Evolutionary conservation across 495 filamentous ascomycete genomes (phyloP).

Genomic region (Penicillium coprophilum): DNA sequence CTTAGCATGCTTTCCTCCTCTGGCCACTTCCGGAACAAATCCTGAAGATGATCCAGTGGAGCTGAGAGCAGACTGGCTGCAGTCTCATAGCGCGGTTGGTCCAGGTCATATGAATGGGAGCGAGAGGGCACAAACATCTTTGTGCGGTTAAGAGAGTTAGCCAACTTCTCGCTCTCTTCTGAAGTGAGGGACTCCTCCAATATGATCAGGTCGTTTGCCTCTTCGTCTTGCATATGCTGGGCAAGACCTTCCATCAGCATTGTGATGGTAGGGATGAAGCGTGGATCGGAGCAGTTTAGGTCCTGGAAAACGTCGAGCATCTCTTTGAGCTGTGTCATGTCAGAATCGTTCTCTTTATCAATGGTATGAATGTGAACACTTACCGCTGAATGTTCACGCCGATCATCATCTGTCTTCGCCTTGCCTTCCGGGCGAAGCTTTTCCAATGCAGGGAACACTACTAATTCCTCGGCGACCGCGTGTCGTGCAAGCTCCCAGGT

Average conservation of each 20-base stretch:
- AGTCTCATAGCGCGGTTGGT: slow-evolving; percentile 31
- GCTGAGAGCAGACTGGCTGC: slow-evolving; percentile 30
- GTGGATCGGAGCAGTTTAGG: slow-evolving; percentile 41
- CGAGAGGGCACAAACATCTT: slow-evolving; percentile 62
- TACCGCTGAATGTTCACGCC: slow-evolving; percentile 56
- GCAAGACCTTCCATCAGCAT: slow-evolving; percentile 51
- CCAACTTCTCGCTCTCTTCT: slow-evolving; percentile 44
- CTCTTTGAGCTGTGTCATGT: slow-evolving; percentile 55
- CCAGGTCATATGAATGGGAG: slow-evolving; percentile 48
- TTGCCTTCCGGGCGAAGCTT: slow-evolving; percentile 53
- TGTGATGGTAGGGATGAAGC: slow-evolving; percentile 54
- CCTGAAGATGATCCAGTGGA: slow-evolving; percentile 34
- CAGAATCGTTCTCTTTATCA: background rate
- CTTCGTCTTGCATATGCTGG: slow-evolving; percentile 60
- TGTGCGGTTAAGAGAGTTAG: slow-evolving; percentile 54
- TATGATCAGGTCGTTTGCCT: slow-evolving; percentile 50
- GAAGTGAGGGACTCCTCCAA: slow-evolving; percentile 49
- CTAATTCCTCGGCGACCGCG: slow-evolving; percentile 62
- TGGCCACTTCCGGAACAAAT: slow-evolving; percentile 37
- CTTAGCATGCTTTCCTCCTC: slow-evolving; percentile 10
- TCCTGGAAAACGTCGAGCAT: slow-evolving; percentile 59
- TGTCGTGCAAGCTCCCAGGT: slow-evolving; percentile 70
- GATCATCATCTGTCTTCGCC: slow-evolving; percentile 54
- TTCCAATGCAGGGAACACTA: slow-evolving; percentile 66
- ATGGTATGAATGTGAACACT: background rate